Conservation (phyloP, 345 rosid species). For the Heritiera littoralis region DNA sequence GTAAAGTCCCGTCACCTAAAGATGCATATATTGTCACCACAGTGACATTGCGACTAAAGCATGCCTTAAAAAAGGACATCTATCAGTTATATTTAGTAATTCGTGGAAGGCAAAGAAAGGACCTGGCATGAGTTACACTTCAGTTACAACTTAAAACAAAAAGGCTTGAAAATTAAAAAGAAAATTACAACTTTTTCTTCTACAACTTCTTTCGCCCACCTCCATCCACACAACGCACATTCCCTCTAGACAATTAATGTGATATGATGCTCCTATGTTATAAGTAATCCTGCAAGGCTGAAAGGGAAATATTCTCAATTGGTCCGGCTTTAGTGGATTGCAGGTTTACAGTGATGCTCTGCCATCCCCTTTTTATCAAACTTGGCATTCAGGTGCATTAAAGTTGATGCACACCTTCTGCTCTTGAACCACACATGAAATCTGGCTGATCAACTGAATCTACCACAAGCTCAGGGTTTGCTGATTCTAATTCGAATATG, state of each 20-base stretch:
- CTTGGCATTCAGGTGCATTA: not conserved
- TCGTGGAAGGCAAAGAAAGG: no score
- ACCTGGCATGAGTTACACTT: no score
- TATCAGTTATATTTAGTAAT: no score
- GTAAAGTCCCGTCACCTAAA: no score
- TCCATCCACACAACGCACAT: not conserved
- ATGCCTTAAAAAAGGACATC: no score
- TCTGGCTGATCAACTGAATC: slow-evolving; percentile 43
- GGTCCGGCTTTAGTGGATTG: not conserved
- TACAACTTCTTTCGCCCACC: not conserved
- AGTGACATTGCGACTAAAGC: no score
- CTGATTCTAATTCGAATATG: slow-evolving; percentile 71
- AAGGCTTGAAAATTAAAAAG: no score
- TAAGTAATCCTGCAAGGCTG: not conserved
- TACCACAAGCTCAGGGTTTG: slow-evolving; percentile 44
- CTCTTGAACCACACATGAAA: not conserved
- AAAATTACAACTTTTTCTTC: no score
- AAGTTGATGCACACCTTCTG: not conserved
- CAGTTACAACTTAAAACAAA: no score
- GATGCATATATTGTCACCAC: no score
- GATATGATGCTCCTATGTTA: not conserved
- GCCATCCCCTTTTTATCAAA: not conserved
- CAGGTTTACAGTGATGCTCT: not conserved
- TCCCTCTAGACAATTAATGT: not conserved
- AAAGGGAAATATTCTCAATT: not conserved